Base-by-base conservation (phyloP, 495 filamentous ascomycete genomes). In the Aspergillus baeticus region DNA sequence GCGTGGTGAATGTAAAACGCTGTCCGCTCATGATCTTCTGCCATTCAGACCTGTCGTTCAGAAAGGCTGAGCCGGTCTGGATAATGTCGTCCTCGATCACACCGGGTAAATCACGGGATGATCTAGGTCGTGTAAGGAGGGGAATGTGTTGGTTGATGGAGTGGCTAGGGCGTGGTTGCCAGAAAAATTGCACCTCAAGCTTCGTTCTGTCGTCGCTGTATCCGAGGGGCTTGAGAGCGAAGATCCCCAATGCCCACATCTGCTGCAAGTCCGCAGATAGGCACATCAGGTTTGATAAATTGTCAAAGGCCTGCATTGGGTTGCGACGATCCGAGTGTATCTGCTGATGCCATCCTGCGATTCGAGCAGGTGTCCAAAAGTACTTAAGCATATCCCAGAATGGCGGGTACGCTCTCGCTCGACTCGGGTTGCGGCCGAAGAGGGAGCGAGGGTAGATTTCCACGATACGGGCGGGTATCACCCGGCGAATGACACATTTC, bases 301-400 rank as follows among this genome's bases (percentile, higher is more conserved):
- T 33, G 23, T 48, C 45, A 2, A 48, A 8, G n/a, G 29, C 23
- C 17, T 31, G n/a, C 23, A 18, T 15, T n/a, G 45, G 45, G 34
- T 33, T 15, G 13, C 34, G 23, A 7, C 23, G 14, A 17, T 48
- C 10, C 23, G 23, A 31, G 23, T 33, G 33, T 34, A 34, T 48
- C 26, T 48, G 45, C 23, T 34, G 22, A 14, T 33, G 45, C 45
- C 45, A 48, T n/a, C 11, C n/a, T 15, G 45, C 10, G 14, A 48
- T 48, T 26, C 23, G 23, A 6, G n/a, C 23, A 8, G 45, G 45
- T 48, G 45, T 13, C 45, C 45, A 48, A 48, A 48, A 48, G 23
- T 48, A 48, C 23, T 48, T 48, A 15, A 48, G 45, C 45, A 48
- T 20, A 26, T 48, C 18, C 45, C 45, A 48, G 23, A 48, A 48